Evolutionary conservation across 2,329 filamentous ascomycete species (phyloP).

Genomic region (Drechslerella coelobrocha): DNA sequence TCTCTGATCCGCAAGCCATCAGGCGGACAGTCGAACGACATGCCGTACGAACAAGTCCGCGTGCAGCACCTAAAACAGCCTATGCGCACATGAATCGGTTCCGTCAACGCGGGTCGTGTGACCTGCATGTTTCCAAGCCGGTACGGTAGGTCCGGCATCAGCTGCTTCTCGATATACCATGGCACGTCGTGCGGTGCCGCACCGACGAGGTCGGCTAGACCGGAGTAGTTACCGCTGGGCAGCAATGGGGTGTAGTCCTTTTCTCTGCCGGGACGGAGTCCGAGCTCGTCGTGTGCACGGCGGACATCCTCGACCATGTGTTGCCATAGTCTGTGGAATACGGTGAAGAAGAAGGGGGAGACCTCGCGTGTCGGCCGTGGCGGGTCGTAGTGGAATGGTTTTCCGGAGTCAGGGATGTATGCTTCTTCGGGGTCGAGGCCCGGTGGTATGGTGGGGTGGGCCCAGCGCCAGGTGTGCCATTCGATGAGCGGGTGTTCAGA

Average conservation of each 20-base stretch:
- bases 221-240: constrained; percentile 40
- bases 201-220: constrained; percentile 42
- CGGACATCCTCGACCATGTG: constrained; percentile 33
- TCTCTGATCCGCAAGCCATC: constrained; percentile 36
- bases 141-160: constrained; percentile 36
- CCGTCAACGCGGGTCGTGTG: constrained; percentile 33
- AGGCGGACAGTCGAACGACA: constrained; percentile 31
- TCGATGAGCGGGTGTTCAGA: constrained; percentile 22
- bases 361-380: constrained; percentile 38
- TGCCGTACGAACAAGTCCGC: constrained; percentile 23
- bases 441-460: constrained; percentile 16
- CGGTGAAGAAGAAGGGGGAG: constrained; percentile 9
- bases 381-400: constrained; percentile 32
- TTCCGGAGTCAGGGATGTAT: constrained; percentile 24
- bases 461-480: constrained; percentile 41
- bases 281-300: constrained; percentile 36
- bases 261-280: constrained; percentile 31
- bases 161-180: constrained; percentile 44
- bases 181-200: constrained; percentile 38
- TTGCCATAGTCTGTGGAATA: constrained; percentile 43
- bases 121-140: constrained; percentile 31
- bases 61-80: constrained; percentile 40
- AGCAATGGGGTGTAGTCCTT: constrained; percentile 48
- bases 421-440: not conserved
- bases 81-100: constrained; percentile 41